These are phyloP conservation scores for Fusarium cyanostomum DNA, from an alignment of 2,329 filamentous ascomycete genomes.

Conservation along the genomic window DNA sequence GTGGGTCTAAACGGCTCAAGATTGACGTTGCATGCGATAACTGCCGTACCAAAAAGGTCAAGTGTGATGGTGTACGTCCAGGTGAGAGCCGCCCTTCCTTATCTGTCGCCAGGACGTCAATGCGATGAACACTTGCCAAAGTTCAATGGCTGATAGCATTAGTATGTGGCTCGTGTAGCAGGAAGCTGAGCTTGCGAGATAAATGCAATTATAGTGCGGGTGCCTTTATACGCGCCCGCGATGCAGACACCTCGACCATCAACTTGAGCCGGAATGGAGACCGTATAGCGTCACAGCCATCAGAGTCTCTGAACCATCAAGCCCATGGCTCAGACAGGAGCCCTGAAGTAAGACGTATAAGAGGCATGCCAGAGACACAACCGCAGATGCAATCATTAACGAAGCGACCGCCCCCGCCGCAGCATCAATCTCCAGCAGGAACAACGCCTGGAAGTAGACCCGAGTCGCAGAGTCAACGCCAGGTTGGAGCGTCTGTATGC, in stretches of 20 bases:
- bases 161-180: slow-evolving; percentile 48
- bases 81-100: slow-evolving; percentile 36
- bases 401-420: not conserved
- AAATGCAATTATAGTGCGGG: slow-evolving; percentile 43
- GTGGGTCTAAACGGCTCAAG: slow-evolving; percentile 52
- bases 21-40: slow-evolving; percentile 55
- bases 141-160: not conserved
- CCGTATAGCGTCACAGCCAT: not conserved
- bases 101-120: not conserved
- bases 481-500: slow-evolving; percentile 23
- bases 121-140: not conserved
- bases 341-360: not conserved
- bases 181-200: slow-evolving; percentile 42
- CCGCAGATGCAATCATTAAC: not conserved
- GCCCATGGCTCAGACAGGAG: not conserved
- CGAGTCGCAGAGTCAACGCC: slow-evolving; percentile 5
- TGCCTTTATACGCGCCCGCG: slow-evolving; percentile 4
- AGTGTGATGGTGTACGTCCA: slow-evolving; percentile 54
- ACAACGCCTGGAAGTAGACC: slow-evolving; percentile 18
- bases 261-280: not conserved
- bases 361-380: not conserved
- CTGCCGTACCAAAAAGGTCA: slow-evolving; percentile 54
- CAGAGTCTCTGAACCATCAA: not conserved
- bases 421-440: slow-evolving; percentile 17
- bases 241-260: not conserved